Percentiles rank a stretch among this genome's conserved stretches.
Conservation (phyloP, 73 alveolate genomes). For the Stentor coeruleus region DNA sequence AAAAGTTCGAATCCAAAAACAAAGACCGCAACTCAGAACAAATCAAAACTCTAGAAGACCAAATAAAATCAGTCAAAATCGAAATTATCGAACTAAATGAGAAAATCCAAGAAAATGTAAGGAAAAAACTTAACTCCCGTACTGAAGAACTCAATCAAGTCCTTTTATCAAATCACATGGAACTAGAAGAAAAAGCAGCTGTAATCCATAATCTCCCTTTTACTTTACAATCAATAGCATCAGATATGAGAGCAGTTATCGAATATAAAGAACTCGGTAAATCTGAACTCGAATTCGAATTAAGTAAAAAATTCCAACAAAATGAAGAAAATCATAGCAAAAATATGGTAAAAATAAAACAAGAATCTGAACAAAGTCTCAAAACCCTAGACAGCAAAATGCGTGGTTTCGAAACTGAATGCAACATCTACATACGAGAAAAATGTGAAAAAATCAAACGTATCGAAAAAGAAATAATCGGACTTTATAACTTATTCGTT, state of each 20-base stretch:
- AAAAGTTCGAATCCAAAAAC: not conserved
- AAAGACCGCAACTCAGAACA: not conserved
- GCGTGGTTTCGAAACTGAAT: not conserved
- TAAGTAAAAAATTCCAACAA: not conserved
- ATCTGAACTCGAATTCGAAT: not conserved
- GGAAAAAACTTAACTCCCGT: not conserved
- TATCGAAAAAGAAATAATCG: conserved; percentile 9
- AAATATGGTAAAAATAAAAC: not conserved
- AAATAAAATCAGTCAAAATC: not conserved
- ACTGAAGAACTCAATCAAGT: conserved; percentile 7
- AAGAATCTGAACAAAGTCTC: not conserved
- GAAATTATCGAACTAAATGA: not conserved
- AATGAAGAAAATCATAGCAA: not conserved
- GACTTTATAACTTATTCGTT: not conserved
- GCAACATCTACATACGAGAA: not conserved
- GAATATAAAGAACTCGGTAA: conserved; percentile 4
- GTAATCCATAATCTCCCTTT: conserved; percentile 12
- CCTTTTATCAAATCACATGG: not conserved
- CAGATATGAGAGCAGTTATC: not conserved
- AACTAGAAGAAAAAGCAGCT: conserved; percentile 18
- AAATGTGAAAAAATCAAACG: not conserved
- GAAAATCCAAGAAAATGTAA: not conserved
- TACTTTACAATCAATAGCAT: not conserved
- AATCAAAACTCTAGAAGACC: not conserved
- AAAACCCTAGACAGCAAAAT: conserved; percentile 2